Conservation (phyloP, 345 rosid species). For the Citrus mangshanensis region DNA sequence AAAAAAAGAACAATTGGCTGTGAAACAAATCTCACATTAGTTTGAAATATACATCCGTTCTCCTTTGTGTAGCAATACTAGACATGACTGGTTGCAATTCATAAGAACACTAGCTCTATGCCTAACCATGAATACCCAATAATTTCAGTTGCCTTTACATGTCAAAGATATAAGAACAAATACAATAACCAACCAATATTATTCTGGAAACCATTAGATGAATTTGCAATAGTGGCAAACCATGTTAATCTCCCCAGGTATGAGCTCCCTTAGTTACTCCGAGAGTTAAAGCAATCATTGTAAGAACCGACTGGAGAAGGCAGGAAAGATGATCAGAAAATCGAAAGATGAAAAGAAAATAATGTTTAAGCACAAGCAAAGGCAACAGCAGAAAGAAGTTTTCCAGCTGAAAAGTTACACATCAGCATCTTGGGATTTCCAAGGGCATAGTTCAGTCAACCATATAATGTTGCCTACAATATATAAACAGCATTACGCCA, state of each 20-base stretch:
- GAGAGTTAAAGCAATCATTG: slow-evolving; percentile 53
- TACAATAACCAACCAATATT: not conserved
- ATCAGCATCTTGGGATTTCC: not conserved
- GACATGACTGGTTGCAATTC: not conserved
- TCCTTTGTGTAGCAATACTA: not conserved
- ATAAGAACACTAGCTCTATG: not conserved
- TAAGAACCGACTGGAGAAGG: slow-evolving; percentile 53
- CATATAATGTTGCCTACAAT: not conserved
- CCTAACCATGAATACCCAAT: not conserved
- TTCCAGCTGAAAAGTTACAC: not conserved
- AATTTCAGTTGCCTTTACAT: not conserved
- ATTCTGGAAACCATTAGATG: not conserved
- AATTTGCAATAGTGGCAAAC: slow-evolving; percentile 2
- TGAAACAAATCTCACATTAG: no score
- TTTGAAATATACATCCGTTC: not conserved
- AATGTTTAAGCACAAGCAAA: not conserved
- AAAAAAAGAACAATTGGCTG: no score
- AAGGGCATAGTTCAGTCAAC: not conserved
- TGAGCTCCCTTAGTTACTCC: slow-evolving; percentile 51
- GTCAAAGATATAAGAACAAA: not conserved
- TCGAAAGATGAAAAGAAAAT: not conserved
- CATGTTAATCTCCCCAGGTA: slow-evolving; percentile 37
- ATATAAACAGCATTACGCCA: not conserved
- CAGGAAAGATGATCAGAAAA: not conserved
- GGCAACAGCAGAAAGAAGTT: not conserved